Conservation (phyloP, 2,329 filamentous ascomycete genomes). For the Pyrenophora seminiperda region DNA sequence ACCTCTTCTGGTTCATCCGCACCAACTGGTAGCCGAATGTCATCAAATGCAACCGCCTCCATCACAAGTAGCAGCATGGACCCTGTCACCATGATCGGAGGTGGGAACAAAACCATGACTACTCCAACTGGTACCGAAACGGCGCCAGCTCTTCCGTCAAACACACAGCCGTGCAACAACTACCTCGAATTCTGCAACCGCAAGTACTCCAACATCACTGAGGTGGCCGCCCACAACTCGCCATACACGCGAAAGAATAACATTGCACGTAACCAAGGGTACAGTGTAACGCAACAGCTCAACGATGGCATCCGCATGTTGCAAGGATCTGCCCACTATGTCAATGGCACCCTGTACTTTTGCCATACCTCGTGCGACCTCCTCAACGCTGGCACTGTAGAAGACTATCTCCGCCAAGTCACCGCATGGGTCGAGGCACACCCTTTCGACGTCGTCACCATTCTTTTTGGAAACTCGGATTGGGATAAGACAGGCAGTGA, state of each 20-base stretch:
- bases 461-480: constrained; percentile 81
- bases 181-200: constrained; percentile 48
- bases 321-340: constrained; percentile 64
- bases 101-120: constrained; percentile 35
- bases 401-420: constrained; percentile 73
- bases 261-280: constrained; percentile 46
- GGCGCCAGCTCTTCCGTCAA: constrained; percentile 39
- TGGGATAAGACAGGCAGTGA: constrained; percentile 33
- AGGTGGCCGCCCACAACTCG: constrained; percentile 50
- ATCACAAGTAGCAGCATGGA: constrained; percentile 17
- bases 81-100: constrained; percentile 36
- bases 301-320: constrained; percentile 53
- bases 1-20: constrained; percentile 16
- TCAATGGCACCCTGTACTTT: constrained; percentile 70
- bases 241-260: constrained; percentile 45
- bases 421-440: constrained; percentile 74
- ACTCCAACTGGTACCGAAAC: constrained; percentile 31
- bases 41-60: constrained; percentile 28
- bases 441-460: constrained; percentile 87
- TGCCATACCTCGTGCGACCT: constrained; percentile 89
- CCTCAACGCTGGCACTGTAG: constrained; percentile 80
- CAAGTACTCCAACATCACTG: constrained; percentile 50
- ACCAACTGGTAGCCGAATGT: constrained; percentile 19
- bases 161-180: constrained; percentile 52
- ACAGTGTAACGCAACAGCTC: constrained; percentile 45